Evolutionary conservation across 345 rosid genomes (phyloP), one percentile per base, ranked within the genome.

Genomic region (Linum trigynum): DNA sequence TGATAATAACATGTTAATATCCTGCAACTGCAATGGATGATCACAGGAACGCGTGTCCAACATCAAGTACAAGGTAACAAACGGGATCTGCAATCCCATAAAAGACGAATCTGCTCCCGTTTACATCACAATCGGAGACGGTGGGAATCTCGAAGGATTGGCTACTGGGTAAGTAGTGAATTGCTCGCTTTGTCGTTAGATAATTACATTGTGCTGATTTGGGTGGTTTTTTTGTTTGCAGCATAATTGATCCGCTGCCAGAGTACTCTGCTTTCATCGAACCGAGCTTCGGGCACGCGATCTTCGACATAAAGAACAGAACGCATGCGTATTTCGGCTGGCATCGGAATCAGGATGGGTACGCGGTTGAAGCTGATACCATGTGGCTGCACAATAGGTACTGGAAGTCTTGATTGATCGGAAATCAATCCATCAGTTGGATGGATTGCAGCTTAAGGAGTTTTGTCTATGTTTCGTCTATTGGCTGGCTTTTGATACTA

Each of bases 111-210:
- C 86, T 7, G 98, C 32, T 50, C 96, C 98, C 2, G 77, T 87
- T 63, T 85, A 87, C 76, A 79, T 89, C 69, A 91, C 96, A 39
- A 77, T 89, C 53, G 96, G 98, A 57, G 96, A 91, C 68, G 92
- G 98, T 69, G 98, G 98, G 70, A 91, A 91, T 74, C 75, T 75
- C 0, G 96, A 86, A 83, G 96, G 98, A 69, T 69, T 89, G 32
- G 32, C 32, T 23, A 23, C 32, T 23, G 32, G 32, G 32, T 23
- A 23, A 23, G 32, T 23, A 23, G 32, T 23, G 32, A 23, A 23
- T 23, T 23, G 32, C 32, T 23, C 32, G 0, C 32, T 23, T 23
- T 23, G 32, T 23, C 32, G 32, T 23, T 23, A 23, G 32, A 23
- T 23, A 23, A 23, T 23, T 23, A 23, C 32, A 23, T 0, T 23